Evolutionary conservation across 2,329 filamentous ascomycete species (phyloP), one percentile per base, ranked within the genome.

Genomic region (Monosporascus sp.): DNA sequence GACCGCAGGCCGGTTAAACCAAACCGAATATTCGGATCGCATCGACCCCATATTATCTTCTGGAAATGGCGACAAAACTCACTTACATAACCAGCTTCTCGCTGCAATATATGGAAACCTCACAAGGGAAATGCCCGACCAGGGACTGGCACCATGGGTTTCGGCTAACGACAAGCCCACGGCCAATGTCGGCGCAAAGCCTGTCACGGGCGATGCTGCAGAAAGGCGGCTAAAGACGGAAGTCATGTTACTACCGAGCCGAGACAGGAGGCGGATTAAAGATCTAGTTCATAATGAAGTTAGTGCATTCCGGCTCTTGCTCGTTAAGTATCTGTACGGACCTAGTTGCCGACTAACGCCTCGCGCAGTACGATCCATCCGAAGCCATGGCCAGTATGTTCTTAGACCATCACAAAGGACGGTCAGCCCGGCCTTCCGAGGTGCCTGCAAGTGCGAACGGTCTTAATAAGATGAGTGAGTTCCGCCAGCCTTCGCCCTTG

Each of bases 391-490:
- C 78, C 14, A 77, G 72, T 55, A 68, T 79, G 45, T 82, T 84
- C 59, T 64, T 71, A 14, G 80, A 84, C 20, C 71, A 76, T 22
- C 74, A 77, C 54, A 74, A 76, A 44, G 70, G 66, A n/a, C 72
- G 74, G 53, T 64, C 73, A 11, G 67, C 73, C 4, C 73, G 74
- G 49, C 67, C 72, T 14, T 79, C 86, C 31, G 82, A 89, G 53
- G 80, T 84, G 8, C 85, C 87, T 25, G 79, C 85, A 27, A 85
- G 84, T 64, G 86, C 87, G 24, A 86, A 84, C 27, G 87, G 87
- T 20, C 78, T 93, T 46, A 91, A 89, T 60, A 90, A 84, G 60
- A 87, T 93, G 77, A 95, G 87, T 90, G 77, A 67, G 85, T 72
- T 14, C 44, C 45, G 22, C 50, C 44, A 31, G 22, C 50, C 49